These are phyloP conservation scores for Cutaneotrichosporon dermatis DNA, from an alignment of 1,284 basidiomycete species.

Conservation along the genomic window DNA sequence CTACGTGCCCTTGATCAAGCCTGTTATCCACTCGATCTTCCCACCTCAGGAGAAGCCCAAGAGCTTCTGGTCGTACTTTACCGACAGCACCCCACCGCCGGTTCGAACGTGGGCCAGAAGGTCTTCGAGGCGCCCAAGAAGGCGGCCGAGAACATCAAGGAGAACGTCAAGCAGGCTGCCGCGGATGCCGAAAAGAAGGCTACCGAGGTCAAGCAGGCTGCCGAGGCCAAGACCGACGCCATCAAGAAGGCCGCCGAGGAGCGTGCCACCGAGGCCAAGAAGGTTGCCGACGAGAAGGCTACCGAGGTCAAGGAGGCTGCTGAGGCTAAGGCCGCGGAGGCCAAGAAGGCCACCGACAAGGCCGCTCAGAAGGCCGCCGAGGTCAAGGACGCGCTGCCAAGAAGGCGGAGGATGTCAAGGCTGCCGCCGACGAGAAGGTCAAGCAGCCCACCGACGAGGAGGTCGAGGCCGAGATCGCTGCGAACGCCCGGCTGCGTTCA, in stretches of 20 bases:
- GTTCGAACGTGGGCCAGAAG: constrained; percentile 11
- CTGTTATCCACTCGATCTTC: constrained; percentile 27
- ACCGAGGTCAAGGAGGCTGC: constrained; percentile 3
- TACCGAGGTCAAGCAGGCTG: constrained; percentile 5
- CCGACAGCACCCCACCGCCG: constrained; percentile 32
- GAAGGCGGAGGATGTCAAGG: constrained; percentile 4
- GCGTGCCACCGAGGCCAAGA: constrained; percentile 1
- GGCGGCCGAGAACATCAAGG: constrained; percentile 6
- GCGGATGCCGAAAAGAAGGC: constrained; percentile 15
- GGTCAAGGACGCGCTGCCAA: constrained; percentile 3
- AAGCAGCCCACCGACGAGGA: not conserved
- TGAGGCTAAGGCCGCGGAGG: constrained; percentile 4
- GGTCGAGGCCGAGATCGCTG: constrained; percentile 2
- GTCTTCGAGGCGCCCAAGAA: not conserved
- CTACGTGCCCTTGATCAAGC: constrained; percentile 37
- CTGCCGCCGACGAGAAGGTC: not conserved
- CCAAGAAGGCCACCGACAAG: constrained; percentile 6
- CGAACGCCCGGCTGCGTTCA: not conserved
- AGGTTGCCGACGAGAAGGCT: constrained; percentile 3
- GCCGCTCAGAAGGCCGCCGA: not conserved
- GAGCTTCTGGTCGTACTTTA: constrained; percentile 35
- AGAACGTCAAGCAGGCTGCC: constrained; percentile 3
- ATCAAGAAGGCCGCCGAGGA: constrained; percentile 5
- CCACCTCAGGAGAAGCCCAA: constrained; percentile 28
- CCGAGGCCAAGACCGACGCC: not conserved